A percentile compares a stretch with the other conserved stretches of the same genome.
Conservation (phyloP, 306 rosid genomes). For the Oxytropis ochrocephala region DNA sequence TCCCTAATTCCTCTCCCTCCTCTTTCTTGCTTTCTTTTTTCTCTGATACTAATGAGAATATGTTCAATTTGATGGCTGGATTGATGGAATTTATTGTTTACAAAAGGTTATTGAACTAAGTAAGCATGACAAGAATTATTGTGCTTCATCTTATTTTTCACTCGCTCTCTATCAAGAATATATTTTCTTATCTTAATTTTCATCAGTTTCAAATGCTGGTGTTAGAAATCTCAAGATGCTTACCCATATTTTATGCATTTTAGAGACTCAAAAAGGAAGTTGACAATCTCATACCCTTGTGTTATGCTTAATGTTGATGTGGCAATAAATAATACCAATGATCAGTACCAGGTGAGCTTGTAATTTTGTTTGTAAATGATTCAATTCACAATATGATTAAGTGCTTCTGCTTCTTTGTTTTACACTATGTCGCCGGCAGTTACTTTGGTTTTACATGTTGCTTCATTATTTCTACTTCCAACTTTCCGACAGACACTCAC, state of each 20-base stretch:
- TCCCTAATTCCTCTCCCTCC: too few species aligned
- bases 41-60: too few species aligned
- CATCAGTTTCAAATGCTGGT: not conserved
- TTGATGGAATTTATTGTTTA: too few species aligned
- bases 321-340: slow-evolving; percentile 93
- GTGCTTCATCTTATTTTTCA: slow-evolving; percentile 8
- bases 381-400: slow-evolving; percentile 11
- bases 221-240: slow-evolving; percentile 25
- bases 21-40: too few species aligned
- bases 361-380: slow-evolving; percentile 5
- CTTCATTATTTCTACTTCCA: slow-evolving; percentile 20
- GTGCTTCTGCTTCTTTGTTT: slow-evolving; percentile 7
- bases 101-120: not conserved
- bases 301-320: slow-evolving; percentile 98
- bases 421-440: not conserved
- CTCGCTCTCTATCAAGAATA: not conserved
- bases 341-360: slow-evolving; percentile 90
- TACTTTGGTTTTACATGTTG: slow-evolving; percentile 7
- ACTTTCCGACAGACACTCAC: slow-evolving; percentile 61
- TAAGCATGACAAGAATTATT: not conserved
- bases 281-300: slow-evolving; percentile 98
- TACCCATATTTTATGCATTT: slow-evolving; percentile 30
- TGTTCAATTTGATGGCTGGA: too few species aligned
- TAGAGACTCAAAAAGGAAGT: slow-evolving; percentile 81
- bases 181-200: slow-evolving; percentile 1